These are phyloP conservation scores for Selaginella moellendorffii DNA, from an alignment of 75 land plant genomes.

Conservation along the genomic window DNA sequence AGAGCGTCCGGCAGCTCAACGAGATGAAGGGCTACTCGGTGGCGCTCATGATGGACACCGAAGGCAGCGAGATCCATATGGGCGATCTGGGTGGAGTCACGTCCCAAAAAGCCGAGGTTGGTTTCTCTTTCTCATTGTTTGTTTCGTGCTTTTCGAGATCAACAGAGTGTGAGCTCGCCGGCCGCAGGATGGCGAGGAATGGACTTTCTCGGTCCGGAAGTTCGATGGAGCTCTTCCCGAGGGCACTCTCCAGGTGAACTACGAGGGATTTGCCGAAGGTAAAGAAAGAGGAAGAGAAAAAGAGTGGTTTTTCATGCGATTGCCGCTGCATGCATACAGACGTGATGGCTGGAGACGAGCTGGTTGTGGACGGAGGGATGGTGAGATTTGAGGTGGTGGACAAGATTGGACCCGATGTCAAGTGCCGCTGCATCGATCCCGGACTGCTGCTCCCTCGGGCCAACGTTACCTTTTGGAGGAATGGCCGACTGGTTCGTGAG, in stretches of 20 bases:
- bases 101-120: slow-evolving; percentile 82
- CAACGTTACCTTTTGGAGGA: slow-evolving; percentile 88
- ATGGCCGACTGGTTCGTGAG: slow-evolving; percentile 78
- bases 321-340: too few species aligned
- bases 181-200: slow-evolving; percentile 94
- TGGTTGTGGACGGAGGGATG: slow-evolving; percentile 98
- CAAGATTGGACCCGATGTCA: slow-evolving; percentile 97
- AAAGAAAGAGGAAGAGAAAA: too few species aligned
- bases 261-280: slow-evolving; percentile 99
- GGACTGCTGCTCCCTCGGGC: slow-evolving; percentile 88
- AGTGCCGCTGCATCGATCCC: slow-evolving; percentile 84
- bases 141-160: too few species aligned
- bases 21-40: slow-evolving; percentile 75
- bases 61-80: slow-evolving; percentile 97
- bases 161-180: too few species aligned
- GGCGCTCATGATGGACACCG: slow-evolving; percentile 96
- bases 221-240: slow-evolving; percentile 48
- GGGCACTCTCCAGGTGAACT: slow-evolving; percentile 66
- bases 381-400: slow-evolving; percentile 87
- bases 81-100: slow-evolving; percentile 72
- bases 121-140: neutral
- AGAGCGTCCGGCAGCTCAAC: slow-evolving; percentile 57
- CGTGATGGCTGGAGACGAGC: slow-evolving; percentile 79
- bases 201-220: slow-evolving; percentile 79
- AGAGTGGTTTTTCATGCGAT: too few species aligned